These are phyloP conservation scores for Miamiensis avidus DNA, from an alignment of 169 alveolate species.

Conservation along the genomic window DNA sequence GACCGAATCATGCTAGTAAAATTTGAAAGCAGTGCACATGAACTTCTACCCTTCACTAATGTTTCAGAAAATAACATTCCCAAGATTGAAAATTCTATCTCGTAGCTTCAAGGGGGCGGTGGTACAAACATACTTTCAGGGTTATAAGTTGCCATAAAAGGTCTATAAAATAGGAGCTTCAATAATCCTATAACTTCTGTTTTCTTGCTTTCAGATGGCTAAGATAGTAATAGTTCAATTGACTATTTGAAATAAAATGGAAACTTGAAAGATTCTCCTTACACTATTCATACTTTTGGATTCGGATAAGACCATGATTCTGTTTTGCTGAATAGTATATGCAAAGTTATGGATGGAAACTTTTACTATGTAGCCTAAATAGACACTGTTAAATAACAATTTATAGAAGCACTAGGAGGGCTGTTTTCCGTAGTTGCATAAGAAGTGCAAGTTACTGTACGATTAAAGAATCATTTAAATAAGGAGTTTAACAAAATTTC, in stretches of 20 bases:
- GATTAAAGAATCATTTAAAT: not conserved
- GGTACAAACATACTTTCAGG: constrained; percentile 56
- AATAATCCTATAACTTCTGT: constrained; percentile 10
- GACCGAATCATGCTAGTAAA: constrained; percentile 46
- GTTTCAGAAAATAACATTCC: constrained; percentile 40
- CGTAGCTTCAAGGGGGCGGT: constrained; percentile 21
- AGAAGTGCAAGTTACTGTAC: constrained; percentile 6
- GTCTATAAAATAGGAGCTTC: constrained; percentile 29
- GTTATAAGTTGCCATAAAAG: constrained; percentile 33
- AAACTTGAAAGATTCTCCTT: too few relatives aligned
- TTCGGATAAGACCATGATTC: constrained; percentile 40
- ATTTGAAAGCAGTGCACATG: constrained; percentile 20
- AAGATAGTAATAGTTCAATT: too few relatives aligned
- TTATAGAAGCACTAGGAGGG: constrained; percentile 26
- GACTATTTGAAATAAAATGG: too few relatives aligned
- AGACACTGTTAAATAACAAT: constrained; percentile 14
- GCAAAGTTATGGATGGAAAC: constrained; percentile 32
- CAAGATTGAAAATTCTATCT: constrained; percentile 12
- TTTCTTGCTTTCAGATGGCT: too few relatives aligned
- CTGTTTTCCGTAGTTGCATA: constrained; percentile 20
- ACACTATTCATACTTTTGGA: constrained; percentile 36
- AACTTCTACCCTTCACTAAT: constrained; percentile 42
- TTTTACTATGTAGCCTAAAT: constrained; percentile 26
- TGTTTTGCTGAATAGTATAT: constrained; percentile 14
- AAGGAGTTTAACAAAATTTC: not conserved